phyloP scores from a whole-genome alignment of 1,284 basidiomycete genomes.

The Amylostereum chailletii region DNA sequence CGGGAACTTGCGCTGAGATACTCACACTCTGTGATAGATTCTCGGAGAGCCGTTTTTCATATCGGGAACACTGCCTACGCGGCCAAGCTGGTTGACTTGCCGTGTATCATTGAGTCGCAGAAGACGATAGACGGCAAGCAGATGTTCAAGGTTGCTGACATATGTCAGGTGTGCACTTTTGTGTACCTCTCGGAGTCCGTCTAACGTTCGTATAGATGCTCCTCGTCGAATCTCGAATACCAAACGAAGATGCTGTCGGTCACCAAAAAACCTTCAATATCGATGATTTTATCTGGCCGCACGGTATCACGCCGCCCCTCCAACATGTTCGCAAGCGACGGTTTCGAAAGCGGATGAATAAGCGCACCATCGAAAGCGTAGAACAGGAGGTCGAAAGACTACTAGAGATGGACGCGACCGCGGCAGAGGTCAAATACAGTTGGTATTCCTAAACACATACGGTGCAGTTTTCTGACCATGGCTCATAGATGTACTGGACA shows the following conservation, averaged over 20 bases:
- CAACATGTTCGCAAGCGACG: conserved; percentile 87
- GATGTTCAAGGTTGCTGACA: conserved; percentile 98
- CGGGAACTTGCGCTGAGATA: neutral
- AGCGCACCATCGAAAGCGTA: conserved; percentile 91
- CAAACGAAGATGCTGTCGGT: conserved; percentile 53
- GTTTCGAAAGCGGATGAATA: conserved; percentile 86
- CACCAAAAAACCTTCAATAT: conserved; percentile 72
- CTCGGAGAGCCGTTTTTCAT: conserved; percentile 86
- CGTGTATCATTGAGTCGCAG: conserved; percentile 91
- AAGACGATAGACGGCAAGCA: conserved; percentile 95
- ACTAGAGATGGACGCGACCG: conserved; percentile 79
- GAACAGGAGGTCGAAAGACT: conserved; percentile 95
- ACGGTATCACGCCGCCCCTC: conserved; percentile 93
- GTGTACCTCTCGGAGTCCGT: conserved; percentile 6
- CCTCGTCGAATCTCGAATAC: conserved; percentile 73
- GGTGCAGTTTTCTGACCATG: neutral
- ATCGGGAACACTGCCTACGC: conserved; percentile 77
- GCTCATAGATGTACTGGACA: conserved; percentile 65
- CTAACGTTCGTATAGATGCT: conserved; percentile 56
- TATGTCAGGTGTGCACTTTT: conserved; percentile 71
- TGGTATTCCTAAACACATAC: conserved; percentile 12
- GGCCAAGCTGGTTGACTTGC: conserved; percentile 94
- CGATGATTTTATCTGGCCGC: conserved; percentile 96
- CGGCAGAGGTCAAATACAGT: conserved; percentile 76
- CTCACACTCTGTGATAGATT: conserved; percentile 46